phyloP scores from a whole-genome alignment of 805 yeast genomes.

The Saturnispora zaruensis region DNA sequence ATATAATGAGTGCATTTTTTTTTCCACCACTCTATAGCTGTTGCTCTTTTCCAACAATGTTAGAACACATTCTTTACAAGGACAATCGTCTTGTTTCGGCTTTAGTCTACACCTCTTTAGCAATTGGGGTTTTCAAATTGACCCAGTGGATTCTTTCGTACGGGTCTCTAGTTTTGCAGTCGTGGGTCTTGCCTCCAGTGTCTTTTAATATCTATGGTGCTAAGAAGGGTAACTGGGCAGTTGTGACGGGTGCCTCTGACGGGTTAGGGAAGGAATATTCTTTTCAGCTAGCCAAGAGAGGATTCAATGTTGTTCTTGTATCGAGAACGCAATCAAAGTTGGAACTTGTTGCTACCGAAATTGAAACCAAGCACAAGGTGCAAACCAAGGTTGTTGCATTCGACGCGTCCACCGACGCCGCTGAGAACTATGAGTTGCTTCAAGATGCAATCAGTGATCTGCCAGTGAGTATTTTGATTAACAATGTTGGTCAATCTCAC shows the following conservation, averaged over 20 bases:
- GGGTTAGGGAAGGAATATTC: slow-evolving; percentile 95
- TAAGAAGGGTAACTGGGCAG: slow-evolving; percentile 73
- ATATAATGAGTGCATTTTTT: not conserved
- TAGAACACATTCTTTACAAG: not conserved
- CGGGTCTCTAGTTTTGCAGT: slow-evolving; percentile 46
- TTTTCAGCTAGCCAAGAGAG: slow-evolving; percentile 72
- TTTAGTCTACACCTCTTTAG: slow-evolving; percentile 34
- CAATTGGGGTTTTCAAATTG: slow-evolving; percentile 57
- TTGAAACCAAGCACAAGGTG: slow-evolving; percentile 52
- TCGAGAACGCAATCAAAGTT: slow-evolving; percentile 75
- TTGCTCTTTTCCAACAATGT: not conserved
- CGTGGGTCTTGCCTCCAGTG: slow-evolving; percentile 56
- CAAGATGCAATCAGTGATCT: slow-evolving; percentile 37
- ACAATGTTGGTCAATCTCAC: slow-evolving; percentile 94
- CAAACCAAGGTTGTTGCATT: slow-evolving; percentile 61
- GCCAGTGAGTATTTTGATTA: slow-evolving; percentile 68
- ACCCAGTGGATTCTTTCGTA: slow-evolving; percentile 43
- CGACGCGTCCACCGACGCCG: slow-evolving; percentile 62
- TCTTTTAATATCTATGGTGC: slow-evolving; percentile 69
- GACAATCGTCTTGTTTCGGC: slow-evolving; percentile 9
- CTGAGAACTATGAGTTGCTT: slow-evolving; percentile 48
- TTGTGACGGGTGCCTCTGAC: slow-evolving; percentile 94
- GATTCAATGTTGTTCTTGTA: slow-evolving; percentile 74
- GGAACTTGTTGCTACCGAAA: slow-evolving; percentile 52
- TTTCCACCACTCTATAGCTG: not conserved